phyloP scores from a whole-genome alignment of 169 alveolate genomes.

The Perkinsus marinus region DNA sequence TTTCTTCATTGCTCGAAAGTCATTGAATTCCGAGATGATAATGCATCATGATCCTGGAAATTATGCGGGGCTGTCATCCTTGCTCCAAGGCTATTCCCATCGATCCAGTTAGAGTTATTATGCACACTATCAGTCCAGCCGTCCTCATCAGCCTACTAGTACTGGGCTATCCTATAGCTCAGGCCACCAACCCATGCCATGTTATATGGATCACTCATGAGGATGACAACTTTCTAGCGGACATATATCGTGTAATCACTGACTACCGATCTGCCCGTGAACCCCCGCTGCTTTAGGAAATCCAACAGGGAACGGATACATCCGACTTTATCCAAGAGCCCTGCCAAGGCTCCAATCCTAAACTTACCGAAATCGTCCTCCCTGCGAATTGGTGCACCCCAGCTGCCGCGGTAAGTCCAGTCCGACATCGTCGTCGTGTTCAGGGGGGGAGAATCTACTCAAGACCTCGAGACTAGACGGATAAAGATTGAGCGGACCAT shows the following conservation, averaged over 20 bases:
- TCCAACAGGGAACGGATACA: background rate
- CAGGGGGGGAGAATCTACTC: background rate
- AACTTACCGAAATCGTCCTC: background rate
- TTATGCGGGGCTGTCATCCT: too few relatives aligned
- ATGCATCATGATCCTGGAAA: too few relatives aligned
- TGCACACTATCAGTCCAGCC: too few relatives aligned
- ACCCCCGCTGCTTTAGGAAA: background rate
- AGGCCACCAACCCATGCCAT: background rate
- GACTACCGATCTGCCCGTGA: background rate
- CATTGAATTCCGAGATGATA: too few relatives aligned
- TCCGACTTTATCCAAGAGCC: background rate
- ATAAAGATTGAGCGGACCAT: background rate
- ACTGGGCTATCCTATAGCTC: background rate
- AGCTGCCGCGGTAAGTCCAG: background rate
- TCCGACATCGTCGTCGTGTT: background rate
- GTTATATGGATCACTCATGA: background rate
- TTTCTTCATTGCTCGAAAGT: too few relatives aligned
- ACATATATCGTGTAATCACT: background rate
- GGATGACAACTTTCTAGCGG: background rate
- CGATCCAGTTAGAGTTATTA: too few relatives aligned
- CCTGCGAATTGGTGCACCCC: background rate
- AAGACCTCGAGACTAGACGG: background rate
- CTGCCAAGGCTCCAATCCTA: background rate
- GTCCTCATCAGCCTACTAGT: too few relatives aligned
- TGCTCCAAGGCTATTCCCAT: too few relatives aligned